A percentile compares a stretch with the other conserved stretches of the same genome.
Evolutionary conservation across 2,329 filamentous ascomycete species (phyloP).

Genomic region (Fusarium keratoplasticum): DNA sequence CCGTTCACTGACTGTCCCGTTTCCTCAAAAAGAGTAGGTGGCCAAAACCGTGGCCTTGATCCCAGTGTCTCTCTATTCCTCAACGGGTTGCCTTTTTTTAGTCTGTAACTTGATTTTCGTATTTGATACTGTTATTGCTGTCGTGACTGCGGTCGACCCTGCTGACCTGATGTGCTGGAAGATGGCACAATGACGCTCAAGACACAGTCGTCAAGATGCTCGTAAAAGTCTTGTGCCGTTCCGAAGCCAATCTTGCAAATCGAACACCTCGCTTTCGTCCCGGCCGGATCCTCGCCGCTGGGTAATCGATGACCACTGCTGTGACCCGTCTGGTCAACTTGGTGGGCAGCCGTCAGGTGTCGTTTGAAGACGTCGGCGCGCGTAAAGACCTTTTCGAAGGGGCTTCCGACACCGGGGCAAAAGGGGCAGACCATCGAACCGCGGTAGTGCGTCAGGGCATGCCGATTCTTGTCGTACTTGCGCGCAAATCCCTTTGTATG

Average conservation of each 20-base stretch:
- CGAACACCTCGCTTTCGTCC: conserved; percentile 84
- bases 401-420: conserved; percentile 87
- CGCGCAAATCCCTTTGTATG: conserved; percentile 93
- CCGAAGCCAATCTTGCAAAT: conserved; percentile 85
- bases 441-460: conserved; percentile 97
- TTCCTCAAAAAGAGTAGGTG: conserved; percentile 7
- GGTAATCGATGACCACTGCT: conserved; percentile 73
- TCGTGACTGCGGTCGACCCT: conserved; percentile 22
- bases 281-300: conserved; percentile 31
- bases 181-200: conserved; percentile 67
- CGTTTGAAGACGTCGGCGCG: conserved; percentile 97
- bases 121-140: conserved; percentile 5
- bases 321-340: conserved; percentile 92
- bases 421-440: conserved; percentile 98
- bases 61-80: neutral
- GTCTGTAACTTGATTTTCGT: neutral
- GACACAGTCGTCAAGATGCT: conserved; percentile 83
- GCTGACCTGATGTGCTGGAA: conserved; percentile 15
- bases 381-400: conserved; percentile 95
- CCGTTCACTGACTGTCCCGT: conserved; percentile 11
- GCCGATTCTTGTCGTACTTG: conserved; percentile 98
- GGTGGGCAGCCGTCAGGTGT: conserved; percentile 91
- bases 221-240: conserved; percentile 95
- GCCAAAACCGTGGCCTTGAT: conserved; percentile 17
- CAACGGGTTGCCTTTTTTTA: neutral